Evolutionary conservation across 140 eudicot species (phyloP).

Genomic region (Stevia rebaudiana): DNA sequence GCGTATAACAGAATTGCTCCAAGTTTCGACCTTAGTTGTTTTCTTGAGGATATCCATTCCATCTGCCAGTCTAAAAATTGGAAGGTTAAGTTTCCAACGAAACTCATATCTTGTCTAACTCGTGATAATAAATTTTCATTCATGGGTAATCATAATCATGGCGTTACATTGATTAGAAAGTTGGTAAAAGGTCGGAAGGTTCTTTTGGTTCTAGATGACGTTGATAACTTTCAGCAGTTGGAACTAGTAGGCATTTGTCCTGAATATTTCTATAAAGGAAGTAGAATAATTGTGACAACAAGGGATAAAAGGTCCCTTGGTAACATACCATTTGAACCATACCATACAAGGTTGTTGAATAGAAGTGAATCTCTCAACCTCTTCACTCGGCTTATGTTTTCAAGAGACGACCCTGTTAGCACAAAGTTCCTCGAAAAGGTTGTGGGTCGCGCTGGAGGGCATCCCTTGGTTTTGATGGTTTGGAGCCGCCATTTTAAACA

Average conservation of each 20-base stretch:
- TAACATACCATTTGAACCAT: neutral
- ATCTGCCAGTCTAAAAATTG: neutral
- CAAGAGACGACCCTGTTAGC: neutral
- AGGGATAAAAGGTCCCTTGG: slow-evolving; percentile 18
- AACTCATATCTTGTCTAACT: neutral
- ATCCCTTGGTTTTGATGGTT: slow-evolving; percentile 10
- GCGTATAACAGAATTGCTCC: neutral
- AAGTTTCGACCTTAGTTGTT: neutral
- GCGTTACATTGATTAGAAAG: neutral
- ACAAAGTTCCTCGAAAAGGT: neutral
- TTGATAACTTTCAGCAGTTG: slow-evolving; percentile 7
- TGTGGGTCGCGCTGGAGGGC: slow-evolving; percentile 3
- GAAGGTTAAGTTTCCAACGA: slow-evolving; percentile 6
- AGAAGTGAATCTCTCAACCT: slow-evolving; percentile 9
- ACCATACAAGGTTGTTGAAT: slow-evolving; percentile 1
- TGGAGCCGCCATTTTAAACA: slow-evolving; percentile 12
- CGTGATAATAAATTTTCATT: neutral
- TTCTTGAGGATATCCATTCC: slow-evolving; percentile 10
- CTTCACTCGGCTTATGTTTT: slow-evolving; percentile 3
- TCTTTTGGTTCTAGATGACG: too few species aligned
- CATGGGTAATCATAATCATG: neutral
- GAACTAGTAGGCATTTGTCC: slow-evolving; percentile 8
- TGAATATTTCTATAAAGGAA: slow-evolving; percentile 2
- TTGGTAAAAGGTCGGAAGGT: too few species aligned
- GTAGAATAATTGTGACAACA: slow-evolving; percentile 22